Evolutionary conservation across 805 yeast genomes (phyloP).

Genomic region (Groenewaldozyma salmanticensis): DNA sequence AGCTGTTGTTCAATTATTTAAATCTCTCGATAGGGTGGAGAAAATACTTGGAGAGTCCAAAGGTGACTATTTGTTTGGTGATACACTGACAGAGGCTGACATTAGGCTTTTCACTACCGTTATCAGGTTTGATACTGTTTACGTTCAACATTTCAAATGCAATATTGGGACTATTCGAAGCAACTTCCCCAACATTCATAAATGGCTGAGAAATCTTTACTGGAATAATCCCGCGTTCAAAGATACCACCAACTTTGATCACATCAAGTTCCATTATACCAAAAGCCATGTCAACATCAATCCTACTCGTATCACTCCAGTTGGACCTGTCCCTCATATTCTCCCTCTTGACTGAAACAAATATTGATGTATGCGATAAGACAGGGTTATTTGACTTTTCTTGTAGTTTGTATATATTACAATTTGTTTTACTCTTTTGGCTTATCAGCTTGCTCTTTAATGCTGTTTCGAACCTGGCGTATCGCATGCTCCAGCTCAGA

Average conservation of each 20-base stretch:
- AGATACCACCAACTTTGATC: slow-evolving; percentile 76
- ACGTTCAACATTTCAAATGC: slow-evolving; percentile 92
- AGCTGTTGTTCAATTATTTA: slow-evolving; percentile 54
- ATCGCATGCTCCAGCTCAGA: slow-evolving; percentile 20
- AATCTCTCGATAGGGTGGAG: slow-evolving; percentile 63
- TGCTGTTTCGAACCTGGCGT: slow-evolving; percentile 11
- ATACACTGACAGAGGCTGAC: slow-evolving; percentile 79
- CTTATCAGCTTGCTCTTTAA: slow-evolving; percentile 9
- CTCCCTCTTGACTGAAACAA: slow-evolving; percentile 32
- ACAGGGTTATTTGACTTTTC: neutral
- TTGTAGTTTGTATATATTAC: neutral
- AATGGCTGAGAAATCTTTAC: slow-evolving; percentile 75
- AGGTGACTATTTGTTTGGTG: slow-evolving; percentile 46
- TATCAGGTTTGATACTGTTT: slow-evolving; percentile 84
- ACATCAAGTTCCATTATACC: slow-evolving; percentile 86
- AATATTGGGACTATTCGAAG: slow-evolving; percentile 70
- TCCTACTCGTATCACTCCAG: slow-evolving; percentile 74
- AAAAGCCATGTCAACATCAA: slow-evolving; percentile 74
- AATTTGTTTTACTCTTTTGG: neutral
- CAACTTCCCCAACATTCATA: slow-evolving; percentile 68
- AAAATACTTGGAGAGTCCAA: slow-evolving; percentile 35
- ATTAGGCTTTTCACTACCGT: slow-evolving; percentile 80
- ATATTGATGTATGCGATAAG: neutral
- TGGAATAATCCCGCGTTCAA: slow-evolving; percentile 69
- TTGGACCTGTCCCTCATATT: slow-evolving; percentile 81